phyloP scores from a whole-genome alignment of 768 basidiomycete species.

The Favolaschia claudopus region DNA sequence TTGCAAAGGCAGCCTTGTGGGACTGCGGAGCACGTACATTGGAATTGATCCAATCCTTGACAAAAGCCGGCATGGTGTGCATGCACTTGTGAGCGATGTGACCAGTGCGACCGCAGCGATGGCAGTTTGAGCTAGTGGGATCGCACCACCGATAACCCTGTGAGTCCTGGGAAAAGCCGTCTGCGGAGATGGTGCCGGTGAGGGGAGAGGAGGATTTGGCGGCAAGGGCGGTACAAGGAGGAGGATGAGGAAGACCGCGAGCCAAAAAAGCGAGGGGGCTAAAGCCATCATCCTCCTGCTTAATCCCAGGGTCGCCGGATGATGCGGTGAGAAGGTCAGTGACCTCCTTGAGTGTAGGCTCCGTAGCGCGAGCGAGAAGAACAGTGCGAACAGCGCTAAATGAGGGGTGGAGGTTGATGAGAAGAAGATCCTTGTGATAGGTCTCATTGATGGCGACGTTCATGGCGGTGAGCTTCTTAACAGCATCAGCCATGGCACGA shows the following conservation, averaged over 20 bases:
- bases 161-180: not conserved
- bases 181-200: not conserved
- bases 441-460: no score
- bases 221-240: no score
- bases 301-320: no score
- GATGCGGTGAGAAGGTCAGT: not conserved
- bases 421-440: no score
- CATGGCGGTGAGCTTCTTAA: no score
- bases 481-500: no score
- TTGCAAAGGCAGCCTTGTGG: not conserved
- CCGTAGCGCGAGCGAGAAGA: not conserved
- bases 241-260: no score
- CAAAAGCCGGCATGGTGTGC: constrained; percentile 9
- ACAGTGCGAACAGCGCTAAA: not conserved
- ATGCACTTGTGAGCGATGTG: constrained; percentile 13
- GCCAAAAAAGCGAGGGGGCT: no score
- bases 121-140: not conserved
- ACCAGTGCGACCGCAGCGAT: constrained; percentile 1
- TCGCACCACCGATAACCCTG: constrained; percentile 7
- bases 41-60: constrained; percentile 4
- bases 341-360: not conserved
- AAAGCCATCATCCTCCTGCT: no score
- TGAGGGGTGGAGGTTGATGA: not conserved
- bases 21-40: not conserved
- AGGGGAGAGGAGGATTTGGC: not conserved